Percentiles rank a stretch among this genome's conserved stretches.
phyloP scores from a whole-genome alignment of 495 filamentous ascomycete genomes.

The Pyrenula aspistea region DNA sequence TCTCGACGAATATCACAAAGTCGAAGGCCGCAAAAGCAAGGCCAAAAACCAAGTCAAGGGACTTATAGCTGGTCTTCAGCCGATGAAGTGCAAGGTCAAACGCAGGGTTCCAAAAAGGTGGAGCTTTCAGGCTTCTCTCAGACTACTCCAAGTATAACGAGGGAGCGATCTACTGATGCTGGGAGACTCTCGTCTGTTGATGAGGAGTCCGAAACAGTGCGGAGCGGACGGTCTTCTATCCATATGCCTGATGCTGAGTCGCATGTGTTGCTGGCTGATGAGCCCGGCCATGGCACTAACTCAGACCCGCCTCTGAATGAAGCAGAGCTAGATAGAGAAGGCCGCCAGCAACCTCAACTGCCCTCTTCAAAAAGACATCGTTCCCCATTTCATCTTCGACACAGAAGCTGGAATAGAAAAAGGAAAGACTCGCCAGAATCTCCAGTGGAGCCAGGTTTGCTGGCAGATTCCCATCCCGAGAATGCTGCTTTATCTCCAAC shows the following conservation, averaged over 20 bases:
- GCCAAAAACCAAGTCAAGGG: not conserved
- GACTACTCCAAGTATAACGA: not conserved
- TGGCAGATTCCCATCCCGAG: not conserved
- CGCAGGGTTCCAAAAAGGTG: not conserved
- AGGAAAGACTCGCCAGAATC: not conserved
- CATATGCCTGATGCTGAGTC: not conserved
- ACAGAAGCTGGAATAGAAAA: not conserved
- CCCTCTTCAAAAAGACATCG: conserved; percentile 22
- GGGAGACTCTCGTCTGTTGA: not conserved
- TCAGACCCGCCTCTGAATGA: not conserved
- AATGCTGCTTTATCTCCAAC: not conserved
- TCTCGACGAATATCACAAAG: not conserved
- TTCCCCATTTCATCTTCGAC: conserved; percentile 13
- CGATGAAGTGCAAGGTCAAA: not conserved
- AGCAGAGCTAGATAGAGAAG: not conserved
- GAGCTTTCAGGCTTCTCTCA: not conserved
- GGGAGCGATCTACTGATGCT: not conserved
- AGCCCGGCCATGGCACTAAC: not conserved
- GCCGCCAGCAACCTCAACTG: not conserved
- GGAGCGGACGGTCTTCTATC: not conserved
- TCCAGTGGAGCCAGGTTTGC: not conserved
- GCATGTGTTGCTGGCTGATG: not conserved
- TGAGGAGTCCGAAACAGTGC: not conserved
- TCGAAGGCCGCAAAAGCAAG: not conserved
- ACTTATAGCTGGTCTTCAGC: not conserved